Conservation (phyloP, 768 basidiomycete genomes). For the Xanthoconium purpureum region DNA sequence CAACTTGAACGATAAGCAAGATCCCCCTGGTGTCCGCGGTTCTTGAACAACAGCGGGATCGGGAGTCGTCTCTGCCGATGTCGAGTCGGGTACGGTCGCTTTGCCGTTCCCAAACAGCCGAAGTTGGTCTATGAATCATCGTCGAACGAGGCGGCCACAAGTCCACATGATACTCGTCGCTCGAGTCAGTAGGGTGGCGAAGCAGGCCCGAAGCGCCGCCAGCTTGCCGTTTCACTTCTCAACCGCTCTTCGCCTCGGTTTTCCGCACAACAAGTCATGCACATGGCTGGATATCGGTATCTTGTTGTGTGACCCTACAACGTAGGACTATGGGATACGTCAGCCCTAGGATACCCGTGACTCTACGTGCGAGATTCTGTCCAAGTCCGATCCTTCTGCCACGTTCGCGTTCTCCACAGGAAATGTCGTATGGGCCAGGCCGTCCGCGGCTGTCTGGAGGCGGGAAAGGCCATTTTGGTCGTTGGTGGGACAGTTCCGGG, state of each 20-base stretch:
- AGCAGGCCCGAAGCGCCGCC: too few species aligned
- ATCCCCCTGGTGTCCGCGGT: too few species aligned
- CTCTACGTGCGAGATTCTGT: not conserved
- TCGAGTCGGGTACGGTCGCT: not conserved
- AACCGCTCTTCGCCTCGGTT: not conserved
- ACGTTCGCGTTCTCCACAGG: not conserved
- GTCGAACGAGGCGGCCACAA: not conserved
- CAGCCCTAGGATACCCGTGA: not conserved
- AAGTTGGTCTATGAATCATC: not conserved
- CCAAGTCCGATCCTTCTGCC: not conserved
- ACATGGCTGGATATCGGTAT: too few species aligned
- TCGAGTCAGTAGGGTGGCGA: not conserved
- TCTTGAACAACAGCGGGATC: too few species aligned
- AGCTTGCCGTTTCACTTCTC: not conserved
- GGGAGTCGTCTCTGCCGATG: not conserved
- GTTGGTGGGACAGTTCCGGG: not conserved
- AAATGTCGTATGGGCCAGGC: not conserved
- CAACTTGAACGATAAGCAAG: too few species aligned
- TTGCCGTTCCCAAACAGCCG: constrained; percentile 5
- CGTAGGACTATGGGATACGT: not conserved
- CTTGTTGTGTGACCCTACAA: not conserved
- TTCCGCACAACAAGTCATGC: not conserved
- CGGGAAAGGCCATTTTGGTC: not conserved
- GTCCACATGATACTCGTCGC: not conserved
- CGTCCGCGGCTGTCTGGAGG: not conserved